phyloP scores from a whole-genome alignment of 2,329 filamentous ascomycete genomes.

The Neoscytalidium dimidiatum region DNA sequence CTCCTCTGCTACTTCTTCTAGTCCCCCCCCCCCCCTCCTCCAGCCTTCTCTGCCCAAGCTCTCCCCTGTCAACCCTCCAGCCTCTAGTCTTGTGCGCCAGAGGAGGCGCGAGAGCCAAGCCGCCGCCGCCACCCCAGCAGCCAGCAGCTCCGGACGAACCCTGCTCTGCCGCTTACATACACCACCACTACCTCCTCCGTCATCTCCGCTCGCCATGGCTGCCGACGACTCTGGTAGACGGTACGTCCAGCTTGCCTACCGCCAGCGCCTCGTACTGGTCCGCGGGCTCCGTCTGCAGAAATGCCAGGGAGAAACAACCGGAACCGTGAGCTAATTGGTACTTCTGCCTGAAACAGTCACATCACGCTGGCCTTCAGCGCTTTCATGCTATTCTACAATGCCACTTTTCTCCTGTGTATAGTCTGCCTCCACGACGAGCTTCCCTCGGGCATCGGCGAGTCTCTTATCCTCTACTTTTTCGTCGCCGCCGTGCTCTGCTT shows the following conservation, averaged over 20 bases:
- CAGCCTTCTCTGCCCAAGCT: neutral
- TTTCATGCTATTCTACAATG: conserved; percentile 27
- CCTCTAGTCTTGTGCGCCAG: neutral
- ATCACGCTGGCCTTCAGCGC: conserved; percentile 21
- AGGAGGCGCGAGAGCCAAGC: conserved; percentile 5
- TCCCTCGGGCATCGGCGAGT: conserved; percentile 30
- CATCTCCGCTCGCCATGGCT: conserved; percentile 9
- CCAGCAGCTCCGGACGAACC: conserved; percentile 9
- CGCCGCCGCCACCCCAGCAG: conserved; percentile 2
- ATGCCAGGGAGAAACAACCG: neutral
- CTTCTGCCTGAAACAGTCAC: conserved; percentile 17
- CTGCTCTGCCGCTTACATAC: neutral
- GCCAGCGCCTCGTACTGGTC: neutral
- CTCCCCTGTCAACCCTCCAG: neutral
- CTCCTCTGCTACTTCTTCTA: neutral
- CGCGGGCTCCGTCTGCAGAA: neutral
- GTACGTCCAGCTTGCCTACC: neutral
- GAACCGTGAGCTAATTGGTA: conserved; percentile 4
- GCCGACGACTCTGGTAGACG: conserved; percentile 5
- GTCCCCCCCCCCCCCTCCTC: neutral
- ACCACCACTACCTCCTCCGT: neutral
- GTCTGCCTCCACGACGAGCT: conserved; percentile 25
- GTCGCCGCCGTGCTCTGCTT: conserved; percentile 42
- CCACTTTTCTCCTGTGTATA: conserved; percentile 30
- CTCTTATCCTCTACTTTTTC: conserved; percentile 42